Percentiles rank a stretch among this genome's conserved stretches.
phyloP scores from a whole-genome alignment of 2,329 filamentous ascomycete species.

The Juglanconis oblonga region DNA sequence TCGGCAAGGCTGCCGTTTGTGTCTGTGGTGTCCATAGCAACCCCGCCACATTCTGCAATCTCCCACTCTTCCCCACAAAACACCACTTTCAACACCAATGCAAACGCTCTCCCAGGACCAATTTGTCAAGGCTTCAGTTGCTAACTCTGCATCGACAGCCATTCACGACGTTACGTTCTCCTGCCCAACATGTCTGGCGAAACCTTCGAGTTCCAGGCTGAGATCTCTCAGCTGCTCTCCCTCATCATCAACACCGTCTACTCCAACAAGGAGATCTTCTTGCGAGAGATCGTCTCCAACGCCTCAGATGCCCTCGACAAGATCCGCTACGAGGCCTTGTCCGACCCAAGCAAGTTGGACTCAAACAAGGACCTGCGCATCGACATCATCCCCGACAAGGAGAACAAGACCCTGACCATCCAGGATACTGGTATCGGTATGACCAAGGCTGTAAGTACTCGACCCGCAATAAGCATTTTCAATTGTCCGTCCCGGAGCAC shows the following conservation, averaged over 20 bases:
- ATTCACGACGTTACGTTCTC: slow-evolving; percentile 19
- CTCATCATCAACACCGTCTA: slow-evolving; percentile 99
- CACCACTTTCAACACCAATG: not conserved
- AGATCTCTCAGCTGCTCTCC: slow-evolving; percentile 99
- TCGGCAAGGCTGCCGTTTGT: slow-evolving; percentile 9
- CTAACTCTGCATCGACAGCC: slow-evolving; percentile 5
- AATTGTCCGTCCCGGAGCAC: not conserved
- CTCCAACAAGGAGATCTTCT: slow-evolving; percentile 99
- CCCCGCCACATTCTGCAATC: not conserved
- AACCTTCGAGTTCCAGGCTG: slow-evolving; percentile 99
- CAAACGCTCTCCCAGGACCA: not conserved
- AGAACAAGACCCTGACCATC: slow-evolving; percentile 95
- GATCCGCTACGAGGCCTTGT: slow-evolving; percentile 98
- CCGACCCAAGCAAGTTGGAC: slow-evolving; percentile 96
- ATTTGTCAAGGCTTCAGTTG: not conserved
- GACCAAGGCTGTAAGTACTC: slow-evolving; percentile 91
- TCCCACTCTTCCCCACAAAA: not conserved
- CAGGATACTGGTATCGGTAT: slow-evolving; percentile 98
- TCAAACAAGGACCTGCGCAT: slow-evolving; percentile 96
- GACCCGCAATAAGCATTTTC: not conserved
- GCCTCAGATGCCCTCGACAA: slow-evolving; percentile 99
- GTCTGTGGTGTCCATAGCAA: not conserved
- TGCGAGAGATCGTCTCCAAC: slow-evolving; percentile 98
- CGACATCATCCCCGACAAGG: slow-evolving; percentile 98
- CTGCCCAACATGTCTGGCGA: slow-evolving; percentile 73